Evolutionary conservation across 2,329 filamentous ascomycete genomes (phyloP), one percentile per base, ranked within the genome.

Genomic region (Talaromyces sp.): DNA sequence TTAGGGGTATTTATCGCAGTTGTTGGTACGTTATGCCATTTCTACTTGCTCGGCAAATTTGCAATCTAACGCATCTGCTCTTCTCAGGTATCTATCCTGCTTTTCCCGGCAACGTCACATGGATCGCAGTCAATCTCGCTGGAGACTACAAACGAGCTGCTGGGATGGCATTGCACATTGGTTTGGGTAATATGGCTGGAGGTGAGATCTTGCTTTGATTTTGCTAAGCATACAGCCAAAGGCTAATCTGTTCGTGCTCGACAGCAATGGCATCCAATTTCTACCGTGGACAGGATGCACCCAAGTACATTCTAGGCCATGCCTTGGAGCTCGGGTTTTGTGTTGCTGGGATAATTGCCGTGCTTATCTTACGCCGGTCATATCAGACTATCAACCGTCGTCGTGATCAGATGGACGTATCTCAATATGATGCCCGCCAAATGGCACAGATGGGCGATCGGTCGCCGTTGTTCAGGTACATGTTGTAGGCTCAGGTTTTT

Each of bases 241-340:
- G 50, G 52, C 33, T 41, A 19, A 65, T 61, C 60, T 54, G 64
- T 49, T 24, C 16, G 13, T 49, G 6, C 39, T 65, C 9, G 54
- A 67, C 66, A 78, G 89, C 88, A 1, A 89, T 91, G 84, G 87
- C 88, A 0, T 88, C 87, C 5, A 91, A 91, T 70, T 90, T 91
- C 70, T 92, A 91, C 70, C 83, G 88, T 11, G 66, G 73, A 0
- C 70, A 76, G 58, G 83, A 85, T 68, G 74, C 77, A 1, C 84
- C 84, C 0, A 76, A 78, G 22, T 86, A 85, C 66, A 74, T 80
- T 4, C 78, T 85, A 2, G 84, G 83, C 0, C 83, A 86, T 68
- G 76, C 79, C 1, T 73, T 85, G 13, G 83, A 84, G 60, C 79
- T 85, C 14, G 83, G 76, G 0, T 85, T 85, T 59, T 80, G 83